Percentiles rank a stretch among this genome's conserved stretches.
phyloP scores from a whole-genome alignment of 768 basidiomycete species.

The Tricholoma sp. region DNA sequence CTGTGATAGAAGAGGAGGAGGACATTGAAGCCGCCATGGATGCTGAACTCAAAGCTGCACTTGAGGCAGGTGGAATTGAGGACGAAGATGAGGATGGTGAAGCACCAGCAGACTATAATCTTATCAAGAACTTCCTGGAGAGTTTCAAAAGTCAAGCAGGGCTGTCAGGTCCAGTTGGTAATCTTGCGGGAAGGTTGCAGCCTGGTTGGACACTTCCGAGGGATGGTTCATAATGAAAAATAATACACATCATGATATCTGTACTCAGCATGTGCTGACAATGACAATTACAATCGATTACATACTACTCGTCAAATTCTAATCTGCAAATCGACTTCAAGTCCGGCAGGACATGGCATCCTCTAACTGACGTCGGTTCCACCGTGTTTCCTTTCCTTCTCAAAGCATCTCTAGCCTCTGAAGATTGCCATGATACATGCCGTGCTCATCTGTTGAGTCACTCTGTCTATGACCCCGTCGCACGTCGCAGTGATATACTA shows the following conservation, averaged over 20 bases:
- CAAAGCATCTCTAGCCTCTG: neutral
- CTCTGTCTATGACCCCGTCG: neutral
- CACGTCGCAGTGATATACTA: neutral
- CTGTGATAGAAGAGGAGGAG: conserved; percentile 39
- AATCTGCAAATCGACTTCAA: neutral
- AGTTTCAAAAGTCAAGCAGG: conserved; percentile 93
- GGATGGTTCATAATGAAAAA: conserved; percentile 41
- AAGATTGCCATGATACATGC: conserved; percentile 67
- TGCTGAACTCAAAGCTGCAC: conserved; percentile 65
- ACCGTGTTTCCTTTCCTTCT: neutral
- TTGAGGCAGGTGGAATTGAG: conserved; percentile 43
- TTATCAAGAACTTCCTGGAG: conserved; percentile 97
- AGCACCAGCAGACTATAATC: conserved; percentile 71
- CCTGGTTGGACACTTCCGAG: conserved; percentile 71
- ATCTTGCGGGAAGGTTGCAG: conserved; percentile 79
- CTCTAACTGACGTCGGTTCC: conserved; percentile 8
- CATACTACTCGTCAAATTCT: too few species aligned
- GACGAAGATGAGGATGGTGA: conserved; percentile 52
- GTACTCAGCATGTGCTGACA: too few species aligned
- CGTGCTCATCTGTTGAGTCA: conserved; percentile 71
- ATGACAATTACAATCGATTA: too few species aligned
- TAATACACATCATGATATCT: too few species aligned
- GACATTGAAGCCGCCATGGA: conserved; percentile 89
- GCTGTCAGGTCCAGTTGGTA: conserved; percentile 86
- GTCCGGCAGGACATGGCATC: neutral